Evolutionary conservation across 1,284 basidiomycete genomes (phyloP), one percentile per base, ranked within the genome.

Genomic region (Ustilago trichophora): DNA sequence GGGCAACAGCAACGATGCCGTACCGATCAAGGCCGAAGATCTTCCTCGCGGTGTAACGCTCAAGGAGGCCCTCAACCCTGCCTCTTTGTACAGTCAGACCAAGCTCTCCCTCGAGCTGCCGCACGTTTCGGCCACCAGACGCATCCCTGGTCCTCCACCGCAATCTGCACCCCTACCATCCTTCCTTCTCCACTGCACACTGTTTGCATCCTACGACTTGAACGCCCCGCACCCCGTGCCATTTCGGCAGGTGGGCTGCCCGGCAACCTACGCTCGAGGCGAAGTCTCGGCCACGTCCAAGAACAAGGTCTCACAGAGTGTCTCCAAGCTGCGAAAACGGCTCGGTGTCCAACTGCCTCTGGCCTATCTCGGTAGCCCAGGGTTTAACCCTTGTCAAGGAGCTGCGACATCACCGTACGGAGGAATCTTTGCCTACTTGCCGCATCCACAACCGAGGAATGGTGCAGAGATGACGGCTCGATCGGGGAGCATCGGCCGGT

Each of bases 311-410:
- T 27, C 54, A 2, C 48, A 57, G 21, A 40, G 25, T 13, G 46
- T 62, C 15, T 49, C 65, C 3, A 55, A 46, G 27, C 40, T 59
- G 3, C 47, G 47, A 16, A 64, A 59, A 37, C 46, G 67, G 13
- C 41, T 70, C 12, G 60, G 60, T 13, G 67, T 70, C 0, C 60
- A 70, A 29, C 47, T 70, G 6, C 67, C 67, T 4, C 35, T 70
- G 1, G 16, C 45, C 1, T 70, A 70, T 25, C 42, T 70, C 0
- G 62, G 52, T n/a, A 40, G 44, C 8, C 47, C 48, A 1, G 52
- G 52, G 1, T 51, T 63, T 37, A 43, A 40, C n/a, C 47, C 53
- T 1, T 33, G 22, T 16, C 33, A 40, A 15, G 16, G 25, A 7
- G 22, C 27, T 5, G 9, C 46, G 4, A 26, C 22, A 4, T 19